Evolutionary conservation across 73 alveolate species (phyloP).

Genomic region (Symbiodinium pilosum): DNA sequence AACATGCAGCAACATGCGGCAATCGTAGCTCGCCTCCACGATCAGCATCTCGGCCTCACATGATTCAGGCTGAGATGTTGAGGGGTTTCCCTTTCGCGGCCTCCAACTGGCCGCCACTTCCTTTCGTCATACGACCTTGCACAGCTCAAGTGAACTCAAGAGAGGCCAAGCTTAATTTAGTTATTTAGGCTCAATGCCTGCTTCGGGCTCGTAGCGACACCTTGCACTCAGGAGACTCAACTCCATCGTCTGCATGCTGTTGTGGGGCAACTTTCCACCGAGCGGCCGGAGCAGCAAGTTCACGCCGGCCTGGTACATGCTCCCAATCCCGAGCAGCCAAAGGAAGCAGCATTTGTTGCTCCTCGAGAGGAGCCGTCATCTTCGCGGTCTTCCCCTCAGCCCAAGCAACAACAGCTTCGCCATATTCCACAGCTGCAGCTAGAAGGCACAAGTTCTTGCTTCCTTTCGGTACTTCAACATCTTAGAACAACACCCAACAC

Average conservation of each 20-base stretch:
- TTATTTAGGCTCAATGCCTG: too few species aligned
- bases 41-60: too few species aligned
- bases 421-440: neutral
- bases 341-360: too few species aligned
- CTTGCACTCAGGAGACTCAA: too few species aligned
- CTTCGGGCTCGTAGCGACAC: neutral
- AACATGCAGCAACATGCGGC: too few species aligned
- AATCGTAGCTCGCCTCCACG: neutral
- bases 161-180: too few species aligned
- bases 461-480: too few species aligned
- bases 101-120: neutral
- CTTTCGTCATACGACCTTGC: neutral
- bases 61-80: too few species aligned
- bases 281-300: too few species aligned
- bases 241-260: neutral
- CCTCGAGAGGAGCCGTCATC: conserved; percentile 10
- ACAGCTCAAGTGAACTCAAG: neutral
- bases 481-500: too few species aligned
- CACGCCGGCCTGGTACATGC: too few species aligned
- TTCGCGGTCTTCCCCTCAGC: neutral
- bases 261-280: neutral
- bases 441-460: neutral
- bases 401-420: neutral
- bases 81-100: neutral
- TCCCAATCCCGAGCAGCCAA: neutral